Percentiles rank a stretch among this genome's conserved stretches.
Conservation (phyloP, 768 basidiomycete genomes). For the Amanita rimosa region DNA sequence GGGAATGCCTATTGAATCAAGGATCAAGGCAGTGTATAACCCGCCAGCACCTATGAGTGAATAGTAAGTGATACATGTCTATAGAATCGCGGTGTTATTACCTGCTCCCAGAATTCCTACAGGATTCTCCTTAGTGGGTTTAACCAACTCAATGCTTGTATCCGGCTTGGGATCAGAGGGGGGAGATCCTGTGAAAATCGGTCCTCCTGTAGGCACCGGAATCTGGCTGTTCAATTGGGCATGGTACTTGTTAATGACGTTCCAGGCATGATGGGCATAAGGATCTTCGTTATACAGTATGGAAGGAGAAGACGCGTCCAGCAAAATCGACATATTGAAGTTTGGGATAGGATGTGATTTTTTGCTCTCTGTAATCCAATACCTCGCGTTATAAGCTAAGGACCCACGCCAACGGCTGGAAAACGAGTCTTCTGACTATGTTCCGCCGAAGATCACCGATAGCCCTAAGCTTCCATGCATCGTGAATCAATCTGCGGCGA, state of each 20-base stretch:
- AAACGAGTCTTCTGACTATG: too few species aligned
- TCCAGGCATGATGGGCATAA: background rate
- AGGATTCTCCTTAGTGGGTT: background rate
- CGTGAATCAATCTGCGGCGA: too few species aligned
- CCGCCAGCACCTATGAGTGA: slow-evolving; percentile 16
- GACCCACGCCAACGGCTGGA: too few species aligned
- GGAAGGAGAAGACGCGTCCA: background rate
- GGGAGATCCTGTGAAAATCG: too few species aligned
- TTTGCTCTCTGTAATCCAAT: too few species aligned
- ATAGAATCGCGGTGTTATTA: background rate
- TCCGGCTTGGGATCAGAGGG: background rate
- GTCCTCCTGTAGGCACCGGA: background rate
- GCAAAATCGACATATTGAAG: background rate
- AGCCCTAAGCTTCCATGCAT: too few species aligned
- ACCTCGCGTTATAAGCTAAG: too few species aligned
- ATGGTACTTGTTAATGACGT: background rate
- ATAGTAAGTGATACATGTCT: too few species aligned
- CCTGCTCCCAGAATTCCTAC: background rate
- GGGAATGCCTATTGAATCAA: slow-evolving; percentile 14
- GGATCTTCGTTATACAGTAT: background rate
- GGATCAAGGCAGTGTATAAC: slow-evolving; percentile 19
- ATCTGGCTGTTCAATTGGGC: too few species aligned
- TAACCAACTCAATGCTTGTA: background rate
- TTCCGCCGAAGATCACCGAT: too few species aligned
- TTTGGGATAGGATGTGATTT: too few species aligned